Percentiles rank a stretch among this genome's conserved stretches.
These are phyloP conservation scores for Erodium moschatum DNA, from an alignment of 441 rosid species.

Conservation along the genomic window DNA sequence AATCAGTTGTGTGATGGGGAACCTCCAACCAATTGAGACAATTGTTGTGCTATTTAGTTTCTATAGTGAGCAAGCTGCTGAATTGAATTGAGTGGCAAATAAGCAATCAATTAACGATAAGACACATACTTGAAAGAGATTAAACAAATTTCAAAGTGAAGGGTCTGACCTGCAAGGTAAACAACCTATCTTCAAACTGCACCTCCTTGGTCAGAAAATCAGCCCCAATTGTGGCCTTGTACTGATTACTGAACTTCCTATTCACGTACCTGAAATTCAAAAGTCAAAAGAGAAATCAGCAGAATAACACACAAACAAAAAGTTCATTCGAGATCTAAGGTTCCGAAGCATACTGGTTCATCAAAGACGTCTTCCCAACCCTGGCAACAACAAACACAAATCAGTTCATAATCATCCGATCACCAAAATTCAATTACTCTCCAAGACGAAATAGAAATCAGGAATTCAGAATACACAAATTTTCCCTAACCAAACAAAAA, in stretches of 20 bases:
- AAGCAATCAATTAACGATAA: neutral
- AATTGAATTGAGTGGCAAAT: too few relatives aligned
- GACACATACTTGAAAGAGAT: neutral
- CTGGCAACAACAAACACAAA: conserved; percentile 22
- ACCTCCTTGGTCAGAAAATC: conserved; percentile 77
- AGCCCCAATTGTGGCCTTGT: conserved; percentile 73
- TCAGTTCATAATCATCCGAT: neutral
- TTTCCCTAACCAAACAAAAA: neutral
- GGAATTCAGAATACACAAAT: neutral
- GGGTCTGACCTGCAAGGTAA: conserved; percentile 65
- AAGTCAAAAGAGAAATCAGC: conserved; percentile 9
- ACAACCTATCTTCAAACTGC: conserved; percentile 70
- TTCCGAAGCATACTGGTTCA: conserved; percentile 57
- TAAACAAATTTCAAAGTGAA: neutral
- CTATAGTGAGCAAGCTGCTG: too few relatives aligned
- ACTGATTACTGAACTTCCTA: conserved; percentile 79
- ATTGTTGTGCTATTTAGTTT: too few relatives aligned
- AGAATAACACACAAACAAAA: neutral
- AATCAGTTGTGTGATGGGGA: too few relatives aligned
- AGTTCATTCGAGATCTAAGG: conserved; percentile 23
- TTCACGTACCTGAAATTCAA: conserved; percentile 60
- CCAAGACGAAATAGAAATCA: neutral
- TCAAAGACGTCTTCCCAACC: conserved; percentile 83
- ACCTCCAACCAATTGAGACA: too few relatives aligned
- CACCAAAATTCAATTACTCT: neutral